phyloP scores from a whole-genome alignment of 768 basidiomycete genomes.

The Boletus rubropictus region DNA sequence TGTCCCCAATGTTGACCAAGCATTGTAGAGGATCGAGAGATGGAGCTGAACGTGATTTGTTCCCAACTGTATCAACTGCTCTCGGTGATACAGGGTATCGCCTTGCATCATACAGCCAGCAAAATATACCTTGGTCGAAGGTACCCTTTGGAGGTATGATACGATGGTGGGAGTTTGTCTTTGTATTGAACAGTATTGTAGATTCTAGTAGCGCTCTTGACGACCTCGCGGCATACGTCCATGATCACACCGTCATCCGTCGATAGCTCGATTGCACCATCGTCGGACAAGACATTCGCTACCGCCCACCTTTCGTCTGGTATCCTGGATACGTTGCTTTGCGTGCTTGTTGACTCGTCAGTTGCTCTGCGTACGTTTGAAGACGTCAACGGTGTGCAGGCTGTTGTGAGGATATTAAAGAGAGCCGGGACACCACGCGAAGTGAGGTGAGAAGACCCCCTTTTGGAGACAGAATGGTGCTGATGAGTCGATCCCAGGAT shows the following conservation, averaged over 20 bases:
- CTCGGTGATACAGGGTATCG: slow-evolving; percentile 71
- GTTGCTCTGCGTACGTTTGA: slow-evolving; percentile 74
- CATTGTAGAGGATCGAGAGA: slow-evolving; percentile 36
- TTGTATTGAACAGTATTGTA: slow-evolving; percentile 27
- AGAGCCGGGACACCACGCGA: slow-evolving; percentile 80
- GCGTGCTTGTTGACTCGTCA: slow-evolving; percentile 84
- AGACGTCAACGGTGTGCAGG: slow-evolving; percentile 67
- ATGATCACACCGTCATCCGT: slow-evolving; percentile 18
- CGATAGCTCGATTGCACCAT: slow-evolving; percentile 1
- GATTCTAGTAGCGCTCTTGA: slow-evolving; percentile 68
- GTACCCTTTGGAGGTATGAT: slow-evolving; percentile 58
- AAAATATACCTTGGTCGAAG: slow-evolving; percentile 67
- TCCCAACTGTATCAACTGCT: slow-evolving; percentile 55
- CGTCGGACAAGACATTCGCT: slow-evolving; percentile 22
- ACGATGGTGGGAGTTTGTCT: not conserved
- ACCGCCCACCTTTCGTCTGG: slow-evolving; percentile 56
- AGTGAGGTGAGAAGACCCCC: slow-evolving; percentile 73
- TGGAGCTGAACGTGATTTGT: slow-evolving; percentile 45
- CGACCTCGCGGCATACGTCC: slow-evolving; percentile 61
- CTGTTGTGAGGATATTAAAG: slow-evolving; percentile 83
- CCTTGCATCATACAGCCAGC: slow-evolving; percentile 59
- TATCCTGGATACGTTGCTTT: slow-evolving; percentile 79
- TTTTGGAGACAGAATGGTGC: slow-evolving; percentile 17
- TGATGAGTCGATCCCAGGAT: slow-evolving; percentile 51
- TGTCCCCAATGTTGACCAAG: slow-evolving; percentile 1